Conservation (phyloP, 345 rosid genomes). For the Nasturtium officinale region DNA sequence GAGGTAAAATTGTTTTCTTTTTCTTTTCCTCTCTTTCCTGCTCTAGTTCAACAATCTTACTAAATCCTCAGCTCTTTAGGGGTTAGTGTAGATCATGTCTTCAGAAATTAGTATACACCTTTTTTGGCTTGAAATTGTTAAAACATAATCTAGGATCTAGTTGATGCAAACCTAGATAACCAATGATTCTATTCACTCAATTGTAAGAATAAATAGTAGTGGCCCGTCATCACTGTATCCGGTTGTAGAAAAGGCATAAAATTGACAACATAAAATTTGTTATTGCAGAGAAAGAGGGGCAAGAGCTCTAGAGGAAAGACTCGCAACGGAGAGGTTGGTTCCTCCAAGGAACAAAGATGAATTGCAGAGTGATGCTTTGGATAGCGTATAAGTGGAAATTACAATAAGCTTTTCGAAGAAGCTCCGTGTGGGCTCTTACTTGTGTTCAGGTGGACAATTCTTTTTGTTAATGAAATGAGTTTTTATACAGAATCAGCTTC, state of each 20-base stretch:
- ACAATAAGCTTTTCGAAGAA: slow-evolving; percentile 33
- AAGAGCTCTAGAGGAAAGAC: slow-evolving; percentile 95
- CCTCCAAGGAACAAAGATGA: slow-evolving; percentile 58
- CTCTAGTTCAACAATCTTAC: not conserved
- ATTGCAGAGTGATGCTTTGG: slow-evolving; percentile 55
- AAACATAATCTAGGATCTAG: slow-evolving; percentile 11
- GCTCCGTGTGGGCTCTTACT: slow-evolving; percentile 33
- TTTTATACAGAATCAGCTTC: slow-evolving; percentile 18
- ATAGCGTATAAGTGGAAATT: slow-evolving; percentile 55
- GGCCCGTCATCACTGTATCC: slow-evolving; percentile 6
- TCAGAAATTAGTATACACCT: slow-evolving; percentile 3
- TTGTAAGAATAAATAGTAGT: not conserved
- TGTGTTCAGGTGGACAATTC: slow-evolving; percentile 34
- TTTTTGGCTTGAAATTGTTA: slow-evolving; percentile 1
- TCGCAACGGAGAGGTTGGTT: slow-evolving; percentile 76
- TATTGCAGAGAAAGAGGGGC: slow-evolving; percentile 94
- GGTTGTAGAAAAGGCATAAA: not conserved
- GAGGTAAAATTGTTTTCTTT: slow-evolving; percentile 52
- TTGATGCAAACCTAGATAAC: slow-evolving; percentile 24
- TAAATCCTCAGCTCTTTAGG: not conserved
- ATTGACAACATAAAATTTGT: not conserved
- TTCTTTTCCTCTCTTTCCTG: not conserved
- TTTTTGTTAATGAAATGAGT: not conserved
- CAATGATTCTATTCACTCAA: not conserved
- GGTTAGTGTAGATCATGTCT: slow-evolving; percentile 5